Conservation (phyloP, 1,284 basidiomycete species). For the Sparassis latifolia region DNA sequence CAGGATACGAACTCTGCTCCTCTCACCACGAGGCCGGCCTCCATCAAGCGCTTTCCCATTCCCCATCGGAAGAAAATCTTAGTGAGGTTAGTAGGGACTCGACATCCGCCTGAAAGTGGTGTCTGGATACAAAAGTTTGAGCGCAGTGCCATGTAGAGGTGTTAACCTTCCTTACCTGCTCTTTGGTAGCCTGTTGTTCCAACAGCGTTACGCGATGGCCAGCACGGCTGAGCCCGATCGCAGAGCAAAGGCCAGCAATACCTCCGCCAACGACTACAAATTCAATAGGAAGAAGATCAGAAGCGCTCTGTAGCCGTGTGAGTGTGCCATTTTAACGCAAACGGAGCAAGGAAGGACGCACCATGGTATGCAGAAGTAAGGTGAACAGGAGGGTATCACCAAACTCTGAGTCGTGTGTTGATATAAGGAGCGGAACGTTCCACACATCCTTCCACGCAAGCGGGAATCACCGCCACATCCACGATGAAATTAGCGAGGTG, state of each 20-base stretch:
- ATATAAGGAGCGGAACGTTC: too few relatives aligned
- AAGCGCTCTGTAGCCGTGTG: neutral
- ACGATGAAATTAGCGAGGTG: too few relatives aligned
- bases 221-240: conserved; percentile 22
- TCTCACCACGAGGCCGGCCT: neutral
- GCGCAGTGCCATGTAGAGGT: too few relatives aligned
- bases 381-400: too few relatives aligned
- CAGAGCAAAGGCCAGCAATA: conserved; percentile 23
- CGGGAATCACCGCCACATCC: too few relatives aligned
- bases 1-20: too few relatives aligned
- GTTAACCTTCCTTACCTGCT: conserved; percentile 11
- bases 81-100: conserved; percentile 23
- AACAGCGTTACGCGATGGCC: conserved; percentile 28
- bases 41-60: conserved; percentile 17
- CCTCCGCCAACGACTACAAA: conserved; percentile 27
- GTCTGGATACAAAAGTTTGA: conserved; percentile 10
- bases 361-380: too few relatives aligned
- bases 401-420: too few relatives aligned
- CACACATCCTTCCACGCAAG: too few relatives aligned
- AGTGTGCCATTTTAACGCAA: too few relatives aligned
- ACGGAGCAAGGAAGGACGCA: too few relatives aligned
- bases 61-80: conserved; percentile 25
- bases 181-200: conserved; percentile 13
- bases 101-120: conserved; percentile 14
- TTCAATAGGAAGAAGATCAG: conserved; percentile 18